These are phyloP conservation scores for Pichia insulana DNA, from an alignment of 805 yeast genomes.

Conservation along the genomic window DNA sequence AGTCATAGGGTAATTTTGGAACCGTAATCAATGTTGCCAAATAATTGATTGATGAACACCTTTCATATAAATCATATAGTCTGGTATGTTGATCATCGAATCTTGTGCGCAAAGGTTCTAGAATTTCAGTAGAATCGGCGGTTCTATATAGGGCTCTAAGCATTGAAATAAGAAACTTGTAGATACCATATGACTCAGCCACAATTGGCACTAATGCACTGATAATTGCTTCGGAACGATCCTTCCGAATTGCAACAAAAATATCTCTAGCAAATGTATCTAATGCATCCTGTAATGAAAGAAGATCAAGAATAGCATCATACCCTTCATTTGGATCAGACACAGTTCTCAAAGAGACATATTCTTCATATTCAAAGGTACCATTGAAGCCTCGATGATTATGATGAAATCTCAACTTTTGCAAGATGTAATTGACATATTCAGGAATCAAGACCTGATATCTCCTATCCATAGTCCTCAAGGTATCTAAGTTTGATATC, in stretches of 20 bases:
- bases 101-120: conserved; percentile 64
- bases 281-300: conserved; percentile 76
- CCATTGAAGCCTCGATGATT: conserved; percentile 88
- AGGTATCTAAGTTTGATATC: conserved; percentile 62
- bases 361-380: conserved; percentile 92
- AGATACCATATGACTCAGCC: conserved; percentile 86
- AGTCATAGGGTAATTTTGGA: conserved; percentile 53
- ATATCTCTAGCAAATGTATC: conserved; percentile 71
- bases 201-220: conserved; percentile 86
- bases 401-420: conserved; percentile 75
- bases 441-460: conserved; percentile 71
- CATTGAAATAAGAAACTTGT: conserved; percentile 85
- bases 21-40: conserved; percentile 73
- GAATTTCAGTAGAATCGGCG: conserved; percentile 64
- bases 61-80: conserved; percentile 78
- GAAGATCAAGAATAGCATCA: conserved; percentile 76
- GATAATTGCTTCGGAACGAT: conserved; percentile 63
- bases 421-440: conserved; percentile 60
- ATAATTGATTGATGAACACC: conserved; percentile 77
- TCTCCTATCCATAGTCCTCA: conserved; percentile 36
- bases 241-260: conserved; percentile 51
- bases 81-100: conserved; percentile 63
- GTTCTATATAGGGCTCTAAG: conserved; percentile 75
- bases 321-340: conserved; percentile 95
- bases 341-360: conserved; percentile 75